These are phyloP conservation scores for Leccinum fallax DNA, from an alignment of 1,284 basidiomycete species.

Conservation along the genomic window DNA sequence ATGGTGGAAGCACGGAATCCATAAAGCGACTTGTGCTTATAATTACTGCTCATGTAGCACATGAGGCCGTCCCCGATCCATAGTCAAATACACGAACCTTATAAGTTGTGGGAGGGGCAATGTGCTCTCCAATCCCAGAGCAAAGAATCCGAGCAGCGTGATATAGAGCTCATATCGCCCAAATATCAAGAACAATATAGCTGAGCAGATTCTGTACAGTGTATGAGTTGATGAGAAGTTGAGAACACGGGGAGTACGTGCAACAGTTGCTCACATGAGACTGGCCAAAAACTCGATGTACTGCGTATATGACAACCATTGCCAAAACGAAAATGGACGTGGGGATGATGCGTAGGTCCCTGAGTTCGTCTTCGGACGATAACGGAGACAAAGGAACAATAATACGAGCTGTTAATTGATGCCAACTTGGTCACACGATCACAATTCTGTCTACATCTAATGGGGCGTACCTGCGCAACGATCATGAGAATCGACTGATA, in stretches of 20 bases:
- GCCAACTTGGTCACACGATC: constrained; percentile 23
- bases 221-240: constrained; percentile 14
- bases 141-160: constrained; percentile 73
- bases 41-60: constrained; percentile 53
- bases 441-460: constrained; percentile 9
- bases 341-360: constrained; percentile 60
- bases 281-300: constrained; percentile 85
- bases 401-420: constrained; percentile 57
- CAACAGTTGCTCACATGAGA: constrained; percentile 54
- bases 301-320: constrained; percentile 77
- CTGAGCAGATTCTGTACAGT: constrained; percentile 58
- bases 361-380: constrained; percentile 58
- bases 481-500: constrained; percentile 84
- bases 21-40: constrained; percentile 75
- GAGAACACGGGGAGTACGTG: constrained; percentile 11
- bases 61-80: constrained; percentile 20
- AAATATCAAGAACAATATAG: constrained; percentile 76
- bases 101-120: constrained; percentile 81
- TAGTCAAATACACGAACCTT: constrained; percentile 48
- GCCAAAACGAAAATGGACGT: constrained; percentile 83
- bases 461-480: constrained; percentile 62
- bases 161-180: constrained; percentile 66
- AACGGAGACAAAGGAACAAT: constrained; percentile 77
- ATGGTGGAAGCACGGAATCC: constrained; percentile 84
- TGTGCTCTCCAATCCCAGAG: constrained; percentile 80